phyloP scores from a whole-genome alignment of 2,329 filamentous ascomycete species.

The Aspergillus caelatus region DNA sequence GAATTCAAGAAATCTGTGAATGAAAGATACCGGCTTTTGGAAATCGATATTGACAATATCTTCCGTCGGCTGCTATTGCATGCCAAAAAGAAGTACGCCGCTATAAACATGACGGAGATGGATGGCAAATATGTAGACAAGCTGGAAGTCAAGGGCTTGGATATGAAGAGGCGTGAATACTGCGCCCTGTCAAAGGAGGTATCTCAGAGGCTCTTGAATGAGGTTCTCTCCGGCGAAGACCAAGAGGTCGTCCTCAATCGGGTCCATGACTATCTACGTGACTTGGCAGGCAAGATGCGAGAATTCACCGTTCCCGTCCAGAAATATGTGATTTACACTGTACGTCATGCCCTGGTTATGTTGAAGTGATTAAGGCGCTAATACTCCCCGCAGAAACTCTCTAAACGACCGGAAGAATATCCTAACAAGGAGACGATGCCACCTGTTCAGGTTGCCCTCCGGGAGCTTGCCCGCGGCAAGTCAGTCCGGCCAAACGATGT shows the following conservation, averaged over 20 bases:
- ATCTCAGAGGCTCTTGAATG: constrained; percentile 85
- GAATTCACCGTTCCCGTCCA: constrained; percentile 71
- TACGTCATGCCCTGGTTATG: constrained; percentile 31
- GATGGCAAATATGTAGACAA: constrained; percentile 91
- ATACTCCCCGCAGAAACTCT: constrained; percentile 67
- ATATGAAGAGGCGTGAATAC: constrained; percentile 97
- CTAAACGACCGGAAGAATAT: constrained; percentile 90
- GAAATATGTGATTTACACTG: constrained; percentile 96
- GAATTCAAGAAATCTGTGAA: constrained; percentile 97
- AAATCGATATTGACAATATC: constrained; percentile 98
- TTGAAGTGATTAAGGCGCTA: constrained; percentile 11
- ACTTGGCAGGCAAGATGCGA: constrained; percentile 85
- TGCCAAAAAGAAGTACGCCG: constrained; percentile 99
- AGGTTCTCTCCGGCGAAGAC: constrained; percentile 92
- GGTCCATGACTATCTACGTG: constrained; percentile 89
- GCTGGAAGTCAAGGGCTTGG: constrained; percentile 96
- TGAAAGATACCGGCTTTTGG: constrained; percentile 84
- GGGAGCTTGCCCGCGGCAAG: constrained; percentile 84
- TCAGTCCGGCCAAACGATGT: constrained; percentile 91
- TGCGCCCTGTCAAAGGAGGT: constrained; percentile 95
- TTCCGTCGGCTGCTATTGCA: constrained; percentile 92
- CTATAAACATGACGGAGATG: constrained; percentile 87
- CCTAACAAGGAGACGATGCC: constrained; percentile 95
- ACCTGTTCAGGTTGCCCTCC: constrained; percentile 91
- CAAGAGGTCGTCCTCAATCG: constrained; percentile 83